Evolutionary conservation across 805 yeast species (phyloP), one percentile per base, ranked within the genome.

Genomic region (Kodamaea sagamina): DNA sequence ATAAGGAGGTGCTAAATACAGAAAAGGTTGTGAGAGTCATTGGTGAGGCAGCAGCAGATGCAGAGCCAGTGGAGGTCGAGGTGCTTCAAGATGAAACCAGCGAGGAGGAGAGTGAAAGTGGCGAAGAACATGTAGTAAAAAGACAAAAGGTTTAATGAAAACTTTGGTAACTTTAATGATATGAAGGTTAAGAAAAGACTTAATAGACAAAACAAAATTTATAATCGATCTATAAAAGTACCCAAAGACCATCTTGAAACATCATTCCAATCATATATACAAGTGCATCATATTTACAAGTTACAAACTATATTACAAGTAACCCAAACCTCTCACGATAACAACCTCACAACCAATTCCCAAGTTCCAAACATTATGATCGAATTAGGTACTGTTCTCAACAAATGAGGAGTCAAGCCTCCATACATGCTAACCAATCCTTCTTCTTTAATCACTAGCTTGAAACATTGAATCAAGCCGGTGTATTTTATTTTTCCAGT

Each of bases 291-390:
- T 28, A 17, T 27, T 22, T 28, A 36, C 32, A 36, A 26, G 39
- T 11, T 22, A 31, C 41, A 18, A 9, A 36, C 31, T 27, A 29
- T 29, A 12, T 21, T 36, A 25, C 39, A 36, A 12, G 31, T n/a
- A 4, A 13, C 12, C 8, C 19, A 24, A 15, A 22, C 29, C 19
- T 24, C 6, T 19, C 19, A 58, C 9, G 59, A 55, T 43, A 68
- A 63, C 37, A 68, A 52, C 44, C 72, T 54, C 9, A 71, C 75
- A 18, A 71, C 70, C 26, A 93, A 62, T 61, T 93, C 99, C 98
- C 98, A 93, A 3, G 98, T 90, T 36, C 99, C 99, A 71, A 93
- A 93, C 99, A 93, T 93, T 54, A 93, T 92, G 61, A 93, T 89
- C 58, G 96, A 86, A 66, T 93, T 93, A 3, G 99, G 99, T 41